Percentiles rank a stretch among this genome's conserved stretches.
phyloP scores from a whole-genome alignment of 176 grass and related monocot species.

The Thinopyrum elongatum region DNA sequence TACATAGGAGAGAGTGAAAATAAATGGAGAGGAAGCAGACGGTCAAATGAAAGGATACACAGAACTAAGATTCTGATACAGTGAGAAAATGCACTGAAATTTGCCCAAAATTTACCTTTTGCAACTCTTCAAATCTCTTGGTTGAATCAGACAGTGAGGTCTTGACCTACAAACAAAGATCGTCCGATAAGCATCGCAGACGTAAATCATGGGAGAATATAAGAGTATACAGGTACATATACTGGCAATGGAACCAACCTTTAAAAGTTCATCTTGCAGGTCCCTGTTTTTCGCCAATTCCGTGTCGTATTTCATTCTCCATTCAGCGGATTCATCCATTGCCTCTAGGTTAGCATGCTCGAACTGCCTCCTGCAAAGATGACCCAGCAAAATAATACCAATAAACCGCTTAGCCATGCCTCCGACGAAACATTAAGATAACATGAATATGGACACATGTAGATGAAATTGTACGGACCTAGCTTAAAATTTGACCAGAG shows the following conservation, averaged over 20 bases:
- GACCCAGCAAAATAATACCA: not conserved
- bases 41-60: not conserved
- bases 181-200: not conserved
- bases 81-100: not conserved
- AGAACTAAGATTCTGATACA: not conserved
- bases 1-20: not conserved
- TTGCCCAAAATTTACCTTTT: constrained; percentile 49
- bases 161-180: constrained; percentile 51
- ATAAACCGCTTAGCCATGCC: not conserved
- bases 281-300: constrained; percentile 65
- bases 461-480: not conserved
- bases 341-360: constrained; percentile 78
- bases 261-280: constrained; percentile 70
- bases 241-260: constrained; percentile 34
- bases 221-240: not conserved
- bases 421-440: not conserved
- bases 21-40: not conserved
- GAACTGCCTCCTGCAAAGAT: constrained; percentile 57
- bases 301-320: constrained; percentile 81
- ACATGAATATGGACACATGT: no score
- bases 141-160: constrained; percentile 43
- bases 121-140: constrained; percentile 41
- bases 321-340: constrained; percentile 99
- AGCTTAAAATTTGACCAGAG: not conserved
- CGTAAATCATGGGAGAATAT: not conserved